Base-by-base conservation (phyloP, 139 green algal genomes). In the Tetraselmis chui region DNA sequence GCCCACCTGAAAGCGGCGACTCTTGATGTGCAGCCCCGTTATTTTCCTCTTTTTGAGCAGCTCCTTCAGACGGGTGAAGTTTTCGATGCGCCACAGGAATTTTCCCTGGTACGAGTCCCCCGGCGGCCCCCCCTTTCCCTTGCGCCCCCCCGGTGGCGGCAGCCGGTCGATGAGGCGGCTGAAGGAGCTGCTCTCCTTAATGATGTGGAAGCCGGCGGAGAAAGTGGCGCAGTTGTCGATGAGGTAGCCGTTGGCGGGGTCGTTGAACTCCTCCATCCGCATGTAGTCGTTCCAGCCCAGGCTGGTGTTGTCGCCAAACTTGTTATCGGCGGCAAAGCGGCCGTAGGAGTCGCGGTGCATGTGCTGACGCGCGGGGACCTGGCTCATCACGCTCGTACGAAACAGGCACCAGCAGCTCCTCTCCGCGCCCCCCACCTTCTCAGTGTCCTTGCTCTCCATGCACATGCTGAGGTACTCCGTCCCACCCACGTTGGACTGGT, bases 231-330 rank as follows among this genome's bases (percentile, higher is more conserved):
- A 89, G 76, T 89, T 85, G 28, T 85, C 87, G 29, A 79, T 28
- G 31, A 91, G 81, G 81, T 85, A 90, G 18, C 77, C 84, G 1
- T 26, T 23, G 0, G 80, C 74, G 0, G 75, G 30, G 82, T 88
- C 84, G 5, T 59, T 78, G 78, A 90, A 90, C 29, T 79, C 77
- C 25, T 31, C 79, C 88, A 95, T 91, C 23, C 67, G 29, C 83
- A 95, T 93, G 84, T 92, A 95, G 84, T 95, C 91, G 79, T 95
- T 95, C 91, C 91, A 95, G 32, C 92, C 90, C 31, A 95, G 88
- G 32, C 76, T 87, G 78, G 91, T 92, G 86, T 94, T 92, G 83
- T 95, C 91, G 0, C 91, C 91, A 2, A 81, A 82, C 82, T 89
- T 87, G 80, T 85, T 87, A 84, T 93, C 89, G 1, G 84, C 82